Conservation (phyloP, 2,329 filamentous ascomycete species). For the Alternaria infectoria region DNA sequence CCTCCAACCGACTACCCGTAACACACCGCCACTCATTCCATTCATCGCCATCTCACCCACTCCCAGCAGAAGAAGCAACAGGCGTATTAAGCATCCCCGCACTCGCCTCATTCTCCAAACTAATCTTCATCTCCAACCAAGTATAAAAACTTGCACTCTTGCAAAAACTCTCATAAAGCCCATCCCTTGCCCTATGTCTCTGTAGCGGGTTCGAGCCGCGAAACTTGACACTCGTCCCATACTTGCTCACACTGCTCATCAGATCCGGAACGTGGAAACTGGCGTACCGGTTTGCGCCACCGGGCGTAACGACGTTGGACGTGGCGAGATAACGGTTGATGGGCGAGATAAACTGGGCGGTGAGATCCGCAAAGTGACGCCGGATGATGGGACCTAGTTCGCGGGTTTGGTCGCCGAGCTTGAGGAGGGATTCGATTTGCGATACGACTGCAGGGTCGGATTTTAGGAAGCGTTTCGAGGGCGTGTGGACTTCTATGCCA, state of each 20-base stretch:
- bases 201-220: slow-evolving; percentile 48
- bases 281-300: slow-evolving; percentile 47
- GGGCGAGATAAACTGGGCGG: slow-evolving; percentile 50
- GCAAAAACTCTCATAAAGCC: slow-evolving; percentile 48
- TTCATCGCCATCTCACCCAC: background rate
- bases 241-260: slow-evolving; percentile 45
- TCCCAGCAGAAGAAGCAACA: background rate
- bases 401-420: slow-evolving; percentile 37
- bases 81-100: slow-evolving; percentile 39
- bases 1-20: background rate
- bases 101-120: slow-evolving; percentile 49
- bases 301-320: slow-evolving; percentile 41
- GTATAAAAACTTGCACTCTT: slow-evolving; percentile 49
- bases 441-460: slow-evolving; percentile 43
- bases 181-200: slow-evolving; percentile 45
- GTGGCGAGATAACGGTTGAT: slow-evolving; percentile 51
- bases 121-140: slow-evolving; percentile 52
- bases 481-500: slow-evolving; percentile 47
- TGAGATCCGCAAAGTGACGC: slow-evolving; percentile 51
- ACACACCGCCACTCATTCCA: background rate
- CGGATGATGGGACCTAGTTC: slow-evolving; percentile 48
- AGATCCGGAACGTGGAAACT: slow-evolving; percentile 49
- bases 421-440: slow-evolving; percentile 43
- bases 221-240: slow-evolving; percentile 49
- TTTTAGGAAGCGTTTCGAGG: slow-evolving; percentile 48